These are phyloP conservation scores for Stramenopiles sp. DNA, from an alignment of 352 stramenopile genomes.

Conservation along the genomic window DNA sequence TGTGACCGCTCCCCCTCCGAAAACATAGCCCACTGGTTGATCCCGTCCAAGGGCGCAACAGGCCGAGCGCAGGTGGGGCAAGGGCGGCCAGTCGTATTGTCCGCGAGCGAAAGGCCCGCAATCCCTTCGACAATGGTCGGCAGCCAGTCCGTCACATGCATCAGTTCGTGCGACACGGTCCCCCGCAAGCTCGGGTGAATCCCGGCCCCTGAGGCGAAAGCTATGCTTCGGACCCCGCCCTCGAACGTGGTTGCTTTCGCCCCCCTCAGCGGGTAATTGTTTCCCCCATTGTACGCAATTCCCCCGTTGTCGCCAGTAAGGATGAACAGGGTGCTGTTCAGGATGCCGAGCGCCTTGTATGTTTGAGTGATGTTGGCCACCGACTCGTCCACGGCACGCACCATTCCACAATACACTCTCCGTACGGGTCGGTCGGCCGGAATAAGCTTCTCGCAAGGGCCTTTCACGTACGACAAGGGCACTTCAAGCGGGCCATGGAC, in stretches of 20 bases:
- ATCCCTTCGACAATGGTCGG: no score
- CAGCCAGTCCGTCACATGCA: constrained; percentile 8
- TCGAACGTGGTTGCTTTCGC: background rate
- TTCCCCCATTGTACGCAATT: background rate
- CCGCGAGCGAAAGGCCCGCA: no score
- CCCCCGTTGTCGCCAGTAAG: background rate
- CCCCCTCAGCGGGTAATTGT: background rate
- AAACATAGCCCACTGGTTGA: background rate
- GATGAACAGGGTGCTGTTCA: background rate
- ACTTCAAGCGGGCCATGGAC: background rate
- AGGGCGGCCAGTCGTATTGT: no score
- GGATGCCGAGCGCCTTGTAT: background rate
- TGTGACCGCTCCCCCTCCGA: background rate
- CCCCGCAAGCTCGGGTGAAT: background rate
- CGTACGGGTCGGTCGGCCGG: background rate
- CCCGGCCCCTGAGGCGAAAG: background rate
- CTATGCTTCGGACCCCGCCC: background rate
- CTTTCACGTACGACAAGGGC: background rate
- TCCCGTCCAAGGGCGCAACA: background rate
- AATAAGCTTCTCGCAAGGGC: background rate
- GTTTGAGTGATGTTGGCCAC: background rate
- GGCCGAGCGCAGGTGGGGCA: no score
- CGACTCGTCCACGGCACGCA: background rate
- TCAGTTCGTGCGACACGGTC: background rate
- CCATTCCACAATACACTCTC: background rate